phyloP scores from a whole-genome alignment of 2,329 filamentous ascomycete species.

The Aspergillus pseudoterreus region DNA sequence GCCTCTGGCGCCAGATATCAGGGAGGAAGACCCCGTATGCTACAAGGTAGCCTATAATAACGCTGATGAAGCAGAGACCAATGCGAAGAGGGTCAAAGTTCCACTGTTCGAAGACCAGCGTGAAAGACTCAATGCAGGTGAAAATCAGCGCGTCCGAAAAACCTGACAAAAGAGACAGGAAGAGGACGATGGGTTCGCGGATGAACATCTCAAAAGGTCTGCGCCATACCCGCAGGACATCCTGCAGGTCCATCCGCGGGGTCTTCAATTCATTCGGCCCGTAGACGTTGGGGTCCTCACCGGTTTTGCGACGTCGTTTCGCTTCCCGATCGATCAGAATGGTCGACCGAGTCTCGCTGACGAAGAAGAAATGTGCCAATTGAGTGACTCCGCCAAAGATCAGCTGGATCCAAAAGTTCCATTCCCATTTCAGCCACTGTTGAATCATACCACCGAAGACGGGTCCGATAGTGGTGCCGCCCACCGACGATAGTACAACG shows the following conservation, averaged over 20 bases:
- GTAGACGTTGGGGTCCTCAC: constrained; percentile 58
- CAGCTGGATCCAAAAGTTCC: constrained; percentile 64
- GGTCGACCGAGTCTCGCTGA: constrained; percentile 58
- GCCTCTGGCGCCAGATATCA: constrained; percentile 43
- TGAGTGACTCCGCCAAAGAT: constrained; percentile 55
- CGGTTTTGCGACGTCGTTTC: constrained; percentile 50
- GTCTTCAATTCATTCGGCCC: constrained; percentile 57
- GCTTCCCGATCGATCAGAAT: constrained; percentile 58
- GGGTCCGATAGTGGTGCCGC: constrained; percentile 62
- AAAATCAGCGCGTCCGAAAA: constrained; percentile 75
- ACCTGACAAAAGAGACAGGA: constrained; percentile 65
- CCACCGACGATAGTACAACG: constrained; percentile 74
- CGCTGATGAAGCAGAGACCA: constrained; percentile 24
- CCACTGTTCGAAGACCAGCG: constrained; percentile 49
- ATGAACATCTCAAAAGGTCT: constrained; percentile 71
- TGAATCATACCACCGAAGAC: constrained; percentile 54
- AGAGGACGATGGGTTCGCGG: constrained; percentile 70
- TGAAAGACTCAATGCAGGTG: constrained; percentile 71
- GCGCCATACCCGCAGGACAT: constrained; percentile 47
- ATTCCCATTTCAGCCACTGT: constrained; percentile 52
- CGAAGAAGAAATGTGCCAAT: constrained; percentile 50
- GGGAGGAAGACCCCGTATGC: constrained; percentile 53
- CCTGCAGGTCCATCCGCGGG: constrained; percentile 45
- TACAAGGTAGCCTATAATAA: constrained; percentile 53
- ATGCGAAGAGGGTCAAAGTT: constrained; percentile 16